Evolutionary conservation across 345 rosid species (phyloP).

Genomic region (Bretschneidera sinensis): DNA sequence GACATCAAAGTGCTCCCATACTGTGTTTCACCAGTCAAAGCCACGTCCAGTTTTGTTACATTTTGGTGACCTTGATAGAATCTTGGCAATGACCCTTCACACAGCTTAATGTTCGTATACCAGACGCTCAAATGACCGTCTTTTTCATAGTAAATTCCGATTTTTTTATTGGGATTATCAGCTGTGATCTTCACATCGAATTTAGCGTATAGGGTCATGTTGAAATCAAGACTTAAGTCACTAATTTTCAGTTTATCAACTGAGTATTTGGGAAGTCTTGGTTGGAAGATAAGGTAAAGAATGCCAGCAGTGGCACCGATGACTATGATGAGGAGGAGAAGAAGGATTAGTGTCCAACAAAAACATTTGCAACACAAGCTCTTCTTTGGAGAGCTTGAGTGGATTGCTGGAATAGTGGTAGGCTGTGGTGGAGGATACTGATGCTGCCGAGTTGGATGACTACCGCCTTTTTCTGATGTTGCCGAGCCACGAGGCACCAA

Average conservation of each 20-base stretch:
- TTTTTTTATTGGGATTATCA: constrained; percentile 71
- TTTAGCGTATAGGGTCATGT: constrained; percentile 54
- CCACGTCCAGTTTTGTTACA: constrained; percentile 57
- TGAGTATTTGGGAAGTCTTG: constrained; percentile 68
- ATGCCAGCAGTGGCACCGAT: constrained; percentile 44
- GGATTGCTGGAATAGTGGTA: constrained; percentile 20
- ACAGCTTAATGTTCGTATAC: constrained; percentile 56
- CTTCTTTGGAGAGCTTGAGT: constrained; percentile 18
- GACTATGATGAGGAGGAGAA: constrained; percentile 34
- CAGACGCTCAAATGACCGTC: constrained; percentile 66
- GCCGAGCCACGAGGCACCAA: constrained; percentile 25
- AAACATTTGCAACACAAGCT: constrained; percentile 61
- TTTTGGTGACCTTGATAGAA: constrained; percentile 84
- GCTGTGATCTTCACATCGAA: constrained; percentile 80
- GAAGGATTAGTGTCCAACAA: constrained; percentile 50
- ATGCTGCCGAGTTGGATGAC: constrained; percentile 1
- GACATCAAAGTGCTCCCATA: constrained; percentile 61
- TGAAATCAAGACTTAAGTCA: constrained; percentile 59
- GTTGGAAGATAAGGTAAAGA: constrained; percentile 63
- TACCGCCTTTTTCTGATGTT: constrained; percentile 24
- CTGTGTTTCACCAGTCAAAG: constrained; percentile 46
- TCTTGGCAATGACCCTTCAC: constrained; percentile 66
- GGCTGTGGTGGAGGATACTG: constrained; percentile 15
- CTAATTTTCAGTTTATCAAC: constrained; percentile 60
- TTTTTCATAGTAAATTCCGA: constrained; percentile 73